Conservation (phyloP, 371 early-diverging fungal species). For the Encephalitozoon intestinalis region DNA sequence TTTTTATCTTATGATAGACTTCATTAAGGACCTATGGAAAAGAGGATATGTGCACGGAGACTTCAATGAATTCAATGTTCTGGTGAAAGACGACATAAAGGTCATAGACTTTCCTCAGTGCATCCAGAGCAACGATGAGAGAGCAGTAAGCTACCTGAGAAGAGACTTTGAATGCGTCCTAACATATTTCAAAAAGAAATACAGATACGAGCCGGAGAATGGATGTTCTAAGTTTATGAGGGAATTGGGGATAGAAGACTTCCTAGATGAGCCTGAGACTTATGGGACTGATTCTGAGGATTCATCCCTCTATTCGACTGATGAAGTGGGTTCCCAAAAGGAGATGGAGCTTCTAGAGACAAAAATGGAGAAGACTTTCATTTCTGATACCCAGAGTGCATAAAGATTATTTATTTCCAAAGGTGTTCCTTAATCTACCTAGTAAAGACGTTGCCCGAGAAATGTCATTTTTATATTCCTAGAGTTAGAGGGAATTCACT, state of each 20-base stretch:
- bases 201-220: conserved; percentile 13
- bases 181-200: conserved; percentile 69
- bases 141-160: conserved; percentile 80
- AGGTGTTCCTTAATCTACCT: background rate
- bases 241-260: background rate
- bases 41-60: conserved; percentile 96
- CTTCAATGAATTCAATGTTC: conserved; percentile 97
- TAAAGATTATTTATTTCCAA: background rate
- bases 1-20: conserved; percentile 77
- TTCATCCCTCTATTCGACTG: background rate
- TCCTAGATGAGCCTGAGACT: background rate
- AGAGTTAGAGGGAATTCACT: background rate
- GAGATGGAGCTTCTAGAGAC: background rate
- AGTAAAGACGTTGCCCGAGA: background rate
- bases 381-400: background rate
- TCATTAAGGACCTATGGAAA: conserved; percentile 82
- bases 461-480: background rate
- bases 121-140: conserved; percentile 81
- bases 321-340: background rate
- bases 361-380: background rate
- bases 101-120: conserved; percentile 99
- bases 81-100: conserved; percentile 70
- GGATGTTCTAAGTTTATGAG: background rate
- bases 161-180: conserved; percentile 94
- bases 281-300: background rate